Evolutionary conservation across 1,139 yeast species (phyloP), one percentile per base, ranked within the genome.

Genomic region (Yamadazyma sp.): DNA sequence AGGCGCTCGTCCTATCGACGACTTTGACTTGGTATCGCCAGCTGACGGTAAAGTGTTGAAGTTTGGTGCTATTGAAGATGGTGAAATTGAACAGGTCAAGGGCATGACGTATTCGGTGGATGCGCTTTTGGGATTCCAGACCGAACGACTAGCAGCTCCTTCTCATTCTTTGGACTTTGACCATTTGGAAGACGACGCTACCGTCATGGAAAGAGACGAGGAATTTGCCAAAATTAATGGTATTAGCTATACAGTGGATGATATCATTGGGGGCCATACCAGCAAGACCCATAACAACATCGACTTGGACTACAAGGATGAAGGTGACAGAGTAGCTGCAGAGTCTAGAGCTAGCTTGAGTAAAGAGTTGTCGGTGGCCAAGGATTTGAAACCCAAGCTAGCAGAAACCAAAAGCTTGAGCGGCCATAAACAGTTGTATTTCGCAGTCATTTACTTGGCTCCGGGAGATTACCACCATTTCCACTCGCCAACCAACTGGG

Each of bases 401-500:
- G 43, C 52, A n/a, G 70, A 62, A 38, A 47, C 48, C 30, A 47
- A 61, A 38, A 54, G 57, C 12, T 43, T 50, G 12, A 51, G 55
- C 37, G 56, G 53, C 16, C 72, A 74, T 35, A 86, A 82, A 44
- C 82, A 82, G 52, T 69, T 94, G 41, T 92, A 75, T 57, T 92
- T 86, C 60, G 82, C 96, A 1, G 99, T 94, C 16, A 88, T 94
- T 27, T 94, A 94, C 58, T 73, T 94, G 41, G 97, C 97, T 0
- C 99, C 99, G 1, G 99, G 98, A 27, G 98, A 94, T 59, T 94
- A 94, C 61, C 99, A 94, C 64, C 83, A 96, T 48, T 94, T 85
- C 67, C 99, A 94, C 59, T 88, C 97, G 3, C 98, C 99, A 4
- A 78, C 90, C 2, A 85, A 86, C 59, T 94, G 99, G 99, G 97